Base-by-base conservation (phyloP, 2,329 filamentous ascomycete species). In the Polytolypa hystricis region DNA sequence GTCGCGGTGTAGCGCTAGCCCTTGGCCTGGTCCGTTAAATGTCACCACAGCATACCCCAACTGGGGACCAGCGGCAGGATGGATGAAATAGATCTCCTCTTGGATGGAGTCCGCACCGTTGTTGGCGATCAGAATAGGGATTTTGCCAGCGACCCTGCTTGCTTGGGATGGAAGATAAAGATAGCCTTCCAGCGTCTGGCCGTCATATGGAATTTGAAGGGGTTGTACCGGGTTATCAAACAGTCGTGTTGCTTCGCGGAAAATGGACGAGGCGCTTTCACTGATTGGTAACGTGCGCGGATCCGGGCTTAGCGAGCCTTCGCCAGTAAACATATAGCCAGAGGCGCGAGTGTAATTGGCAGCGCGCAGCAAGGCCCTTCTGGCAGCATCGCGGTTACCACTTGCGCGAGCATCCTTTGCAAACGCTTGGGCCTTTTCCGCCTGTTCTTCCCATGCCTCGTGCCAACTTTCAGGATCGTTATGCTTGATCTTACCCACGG, bases 1-100 rank as follows among this genome's bases (percentile, higher is more conserved):
- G 18, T 57, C 37, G 0, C 45, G 42, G 1, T 50, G 48, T 0
- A 66, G 50, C 3, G 54, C 40, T 4, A 64, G 45, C 0, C 66
- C 65, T 39, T 70, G 66, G 0, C 65, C 66, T 0, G 66, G 66
- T 0, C 65, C 66, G 2, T 70, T 65, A 26, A 67, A 66, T 0
- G 54, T 65, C 4, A 69, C 36, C 1, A 61, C 55, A 0, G 65
- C 65, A 36, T 69, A 70, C 0, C 66, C 66, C 0, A 52, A 36
- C 0, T 44, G 42, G 0, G 43, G 47, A 0, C 44, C 62, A 0
- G 26, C 45, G 1, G 52, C 45, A 0, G 50, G 38, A 11, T 45
- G 38, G 3, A 58, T 27, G 38, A 54, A 62, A 42, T 61, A 66
- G 0, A 67, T 27, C 37, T 67, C 65, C 38, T 67, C 65, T 26